These are phyloP conservation scores for Cladosporium sp. DNA, from an alignment of 2,329 filamentous ascomycete species.

Conservation along the genomic window DNA sequence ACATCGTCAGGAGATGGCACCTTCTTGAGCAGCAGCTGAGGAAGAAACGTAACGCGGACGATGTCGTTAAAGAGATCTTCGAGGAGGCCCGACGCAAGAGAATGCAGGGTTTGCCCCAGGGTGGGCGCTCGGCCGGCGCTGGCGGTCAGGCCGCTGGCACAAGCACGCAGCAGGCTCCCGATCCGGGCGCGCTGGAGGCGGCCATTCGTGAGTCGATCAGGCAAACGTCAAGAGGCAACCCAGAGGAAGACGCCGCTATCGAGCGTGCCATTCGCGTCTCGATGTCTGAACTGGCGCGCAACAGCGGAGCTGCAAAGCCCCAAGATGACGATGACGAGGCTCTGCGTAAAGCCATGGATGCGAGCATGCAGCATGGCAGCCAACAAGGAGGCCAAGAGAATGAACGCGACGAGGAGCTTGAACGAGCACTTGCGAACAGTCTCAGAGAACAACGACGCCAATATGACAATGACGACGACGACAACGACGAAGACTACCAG, in stretches of 20 bases:
- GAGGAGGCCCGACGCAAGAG: constrained; percentile 37
- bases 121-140: neutral
- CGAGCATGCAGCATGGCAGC: constrained; percentile 46
- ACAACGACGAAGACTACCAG: constrained; percentile 28
- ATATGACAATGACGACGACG: constrained; percentile 19
- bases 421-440: constrained; percentile 47
- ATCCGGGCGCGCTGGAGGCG: constrained; percentile 60
- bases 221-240: constrained; percentile 69
- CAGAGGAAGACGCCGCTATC: constrained; percentile 68
- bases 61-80: constrained; percentile 49
- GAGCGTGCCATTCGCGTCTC: constrained; percentile 74
- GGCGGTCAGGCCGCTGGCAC: neutral
- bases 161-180: constrained; percentile 4
- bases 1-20: constrained; percentile 68
- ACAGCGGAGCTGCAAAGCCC: constrained; percentile 48
- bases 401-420: constrained; percentile 41
- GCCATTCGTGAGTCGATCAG: constrained; percentile 70
- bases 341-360: constrained; percentile 52
- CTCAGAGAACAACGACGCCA: constrained; percentile 43
- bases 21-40: constrained; percentile 59
- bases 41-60: constrained; percentile 58
- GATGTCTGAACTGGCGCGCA: constrained; percentile 60
- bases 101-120: constrained; percentile 1
- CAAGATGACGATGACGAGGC: constrained; percentile 27
- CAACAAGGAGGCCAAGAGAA: constrained; percentile 1